Conservation (phyloP, 371 early-diverging fungal genomes). For the Globomyces sp. region DNA sequence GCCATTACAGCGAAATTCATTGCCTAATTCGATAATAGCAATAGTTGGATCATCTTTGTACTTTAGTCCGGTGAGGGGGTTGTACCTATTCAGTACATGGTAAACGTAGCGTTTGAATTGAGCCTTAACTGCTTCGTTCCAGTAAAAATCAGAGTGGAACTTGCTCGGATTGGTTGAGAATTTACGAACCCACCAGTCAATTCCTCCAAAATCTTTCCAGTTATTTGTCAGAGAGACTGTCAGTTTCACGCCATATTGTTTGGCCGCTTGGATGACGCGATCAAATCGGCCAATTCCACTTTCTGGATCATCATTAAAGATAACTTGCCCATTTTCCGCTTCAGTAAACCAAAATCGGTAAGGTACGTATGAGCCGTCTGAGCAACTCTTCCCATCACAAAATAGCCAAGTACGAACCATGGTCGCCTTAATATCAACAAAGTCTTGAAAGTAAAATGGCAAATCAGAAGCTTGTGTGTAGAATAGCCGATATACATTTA, state of each 20-base stretch:
- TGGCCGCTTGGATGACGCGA: slow-evolving; percentile 25
- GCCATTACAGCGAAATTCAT: slow-evolving; percentile 25
- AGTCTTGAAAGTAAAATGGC: background rate
- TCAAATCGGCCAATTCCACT: slow-evolving; percentile 26
- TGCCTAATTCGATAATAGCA: slow-evolving; percentile 27
- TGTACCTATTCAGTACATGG: slow-evolving; percentile 19
- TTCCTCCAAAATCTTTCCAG: slow-evolving; percentile 35
- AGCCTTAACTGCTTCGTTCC: slow-evolving; percentile 17
- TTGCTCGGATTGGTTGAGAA: slow-evolving; percentile 5
- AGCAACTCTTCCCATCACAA: slow-evolving; percentile 8
- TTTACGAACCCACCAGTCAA: slow-evolving; percentile 23
- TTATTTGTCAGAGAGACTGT: slow-evolving; percentile 29
- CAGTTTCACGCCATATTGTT: slow-evolving; percentile 20
- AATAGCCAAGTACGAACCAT: slow-evolving; percentile 14
- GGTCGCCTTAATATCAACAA: background rate
- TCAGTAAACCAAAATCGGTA: slow-evolving; percentile 11
- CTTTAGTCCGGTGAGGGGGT: slow-evolving; percentile 25
- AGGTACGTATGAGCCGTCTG: background rate
- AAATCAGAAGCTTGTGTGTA: slow-evolving; percentile 4
- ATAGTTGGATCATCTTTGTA: slow-evolving; percentile 38
- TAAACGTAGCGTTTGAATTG: slow-evolving; percentile 32
- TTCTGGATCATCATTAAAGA: slow-evolving; percentile 21
- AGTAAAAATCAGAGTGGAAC: slow-evolving; percentile 34
- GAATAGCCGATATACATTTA: background rate
- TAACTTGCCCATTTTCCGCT: background rate